These are phyloP conservation scores for Berkeleyomyces basicola DNA, from an alignment of 2,329 filamentous ascomycete species.

Conservation along the genomic window DNA sequence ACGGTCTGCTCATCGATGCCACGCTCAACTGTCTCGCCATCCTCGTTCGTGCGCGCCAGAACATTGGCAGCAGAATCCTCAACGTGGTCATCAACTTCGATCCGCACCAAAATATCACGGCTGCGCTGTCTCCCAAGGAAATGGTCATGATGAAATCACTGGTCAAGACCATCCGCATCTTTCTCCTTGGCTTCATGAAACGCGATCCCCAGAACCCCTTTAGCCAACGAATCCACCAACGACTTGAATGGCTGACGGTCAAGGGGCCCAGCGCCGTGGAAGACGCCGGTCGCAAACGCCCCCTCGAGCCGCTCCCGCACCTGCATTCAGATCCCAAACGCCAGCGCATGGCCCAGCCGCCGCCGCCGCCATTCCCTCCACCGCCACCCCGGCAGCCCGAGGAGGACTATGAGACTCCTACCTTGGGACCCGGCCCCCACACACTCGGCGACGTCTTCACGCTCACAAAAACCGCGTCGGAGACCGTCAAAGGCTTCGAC, in stretches of 20 bases:
- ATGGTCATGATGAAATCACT: conserved; percentile 82
- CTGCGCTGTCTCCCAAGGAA: conserved; percentile 58
- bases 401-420: conserved; percentile 38
- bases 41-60: conserved; percentile 65
- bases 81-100: conserved; percentile 81
- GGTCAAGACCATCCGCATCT: conserved; percentile 76
- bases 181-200: conserved; percentile 71
- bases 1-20: conserved; percentile 75
- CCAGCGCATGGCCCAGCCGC: conserved; percentile 42
- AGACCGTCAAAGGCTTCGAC: conserved; percentile 62
- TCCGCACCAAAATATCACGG: conserved; percentile 58
- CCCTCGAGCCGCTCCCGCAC: conserved; percentile 50
- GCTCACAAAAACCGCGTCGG: conserved; percentile 48
- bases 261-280: conserved; percentile 65
- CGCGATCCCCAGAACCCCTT: conserved; percentile 68
- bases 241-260: conserved; percentile 68
- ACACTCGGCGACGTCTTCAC: conserved; percentile 76
- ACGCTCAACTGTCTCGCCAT: conserved; percentile 78
- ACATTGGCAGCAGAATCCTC: conserved; percentile 70
- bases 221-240: conserved; percentile 64
- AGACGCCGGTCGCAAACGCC: conserved; percentile 62
- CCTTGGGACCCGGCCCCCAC: conserved; percentile 57
- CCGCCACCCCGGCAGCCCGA: conserved; percentile 18
- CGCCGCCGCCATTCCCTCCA: conserved; percentile 20
- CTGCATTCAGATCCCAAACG: conserved; percentile 71